Evolutionary conservation across 2,329 filamentous ascomycete genomes (phyloP).

Genomic region (Emericellopsis atlantica): DNA sequence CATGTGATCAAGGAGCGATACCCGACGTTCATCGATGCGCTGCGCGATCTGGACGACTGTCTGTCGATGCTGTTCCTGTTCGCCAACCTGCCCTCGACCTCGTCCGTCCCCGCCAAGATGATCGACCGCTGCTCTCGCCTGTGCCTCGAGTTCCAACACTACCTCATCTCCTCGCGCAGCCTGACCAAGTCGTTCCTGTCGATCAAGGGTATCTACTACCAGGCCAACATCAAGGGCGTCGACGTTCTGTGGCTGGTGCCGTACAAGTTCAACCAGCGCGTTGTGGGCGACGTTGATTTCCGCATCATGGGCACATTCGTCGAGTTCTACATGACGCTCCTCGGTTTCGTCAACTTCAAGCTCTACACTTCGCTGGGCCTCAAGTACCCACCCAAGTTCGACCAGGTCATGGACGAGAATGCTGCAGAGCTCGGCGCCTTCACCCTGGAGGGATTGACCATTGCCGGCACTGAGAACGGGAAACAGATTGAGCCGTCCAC

Average conservation of each 20-base stretch:
- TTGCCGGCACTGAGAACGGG: slow-evolving; percentile 36
- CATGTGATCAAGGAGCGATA: slow-evolving; percentile 98
- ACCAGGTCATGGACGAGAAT: slow-evolving; percentile 72
- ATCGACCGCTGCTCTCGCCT: slow-evolving; percentile 89
- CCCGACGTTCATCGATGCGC: slow-evolving; percentile 87
- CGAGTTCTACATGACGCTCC: slow-evolving; percentile 94
- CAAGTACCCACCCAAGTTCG: slow-evolving; percentile 93
- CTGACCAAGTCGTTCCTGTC: slow-evolving; percentile 93
- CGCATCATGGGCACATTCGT: slow-evolving; percentile 99
- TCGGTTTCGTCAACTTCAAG: slow-evolving; percentile 92
- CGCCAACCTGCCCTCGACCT: slow-evolving; percentile 84
- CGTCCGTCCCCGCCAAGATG: slow-evolving; percentile 85
- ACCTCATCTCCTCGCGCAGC: slow-evolving; percentile 83
- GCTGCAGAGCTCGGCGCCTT: slow-evolving; percentile 87
- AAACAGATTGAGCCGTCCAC: slow-evolving; percentile 32
- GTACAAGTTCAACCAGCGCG: slow-evolving; percentile 93
- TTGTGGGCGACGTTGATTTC: slow-evolving; percentile 92
- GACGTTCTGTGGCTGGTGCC: slow-evolving; percentile 95
- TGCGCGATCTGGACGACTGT: slow-evolving; percentile 92
- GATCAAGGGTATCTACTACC: slow-evolving; percentile 99
- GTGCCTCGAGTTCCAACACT: slow-evolving; percentile 94
- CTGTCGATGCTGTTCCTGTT: slow-evolving; percentile 96
- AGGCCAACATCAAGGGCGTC: slow-evolving; percentile 92
- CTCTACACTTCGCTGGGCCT: slow-evolving; percentile 85
- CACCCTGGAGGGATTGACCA: slow-evolving; percentile 65